A percentile compares a stretch with the other conserved stretches of the same genome.
Conservation (phyloP, 2,329 filamentous ascomycete genomes). For the Alternaria brassicicola region DNA sequence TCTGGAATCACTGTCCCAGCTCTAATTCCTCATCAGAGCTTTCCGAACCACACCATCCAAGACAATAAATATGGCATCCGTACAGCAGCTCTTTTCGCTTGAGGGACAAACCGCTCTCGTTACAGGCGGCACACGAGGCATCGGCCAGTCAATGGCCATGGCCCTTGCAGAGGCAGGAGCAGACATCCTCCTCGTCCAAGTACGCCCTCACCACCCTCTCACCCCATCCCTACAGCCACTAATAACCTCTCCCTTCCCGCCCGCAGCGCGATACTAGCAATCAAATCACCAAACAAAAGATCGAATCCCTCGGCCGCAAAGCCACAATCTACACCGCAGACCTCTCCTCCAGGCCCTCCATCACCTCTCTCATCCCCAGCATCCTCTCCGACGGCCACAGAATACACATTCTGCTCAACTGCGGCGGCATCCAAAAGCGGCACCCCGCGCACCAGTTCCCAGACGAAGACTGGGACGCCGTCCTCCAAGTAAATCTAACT, state of each 20-base stretch:
- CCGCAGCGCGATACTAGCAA: conserved; percentile 64
- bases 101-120: conserved; percentile 58
- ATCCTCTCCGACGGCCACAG: conserved; percentile 67
- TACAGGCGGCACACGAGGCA: conserved; percentile 58
- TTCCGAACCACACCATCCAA: conserved; percentile 12
- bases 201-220: conserved; percentile 23
- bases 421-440: conserved; percentile 82
- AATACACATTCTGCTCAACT: conserved; percentile 82
- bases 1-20: background rate
- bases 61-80: conserved; percentile 33
- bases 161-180: conserved; percentile 59
- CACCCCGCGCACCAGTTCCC: conserved; percentile 79
- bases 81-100: conserved; percentile 55
- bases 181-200: conserved; percentile 58
- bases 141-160: conserved; percentile 58
- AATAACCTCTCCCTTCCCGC: conserved; percentile 6
- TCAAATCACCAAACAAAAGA: conserved; percentile 62
- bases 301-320: conserved; percentile 70
- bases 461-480: conserved; percentile 76
- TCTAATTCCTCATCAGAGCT: background rate
- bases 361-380: conserved; percentile 65
- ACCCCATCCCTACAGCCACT: background rate
- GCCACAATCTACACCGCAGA: conserved; percentile 73
- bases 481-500: conserved; percentile 86
- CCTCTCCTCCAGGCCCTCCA: conserved; percentile 65